phyloP scores from a whole-genome alignment of 441 rosid genomes.

The Caryocar brasiliense region DNA sequence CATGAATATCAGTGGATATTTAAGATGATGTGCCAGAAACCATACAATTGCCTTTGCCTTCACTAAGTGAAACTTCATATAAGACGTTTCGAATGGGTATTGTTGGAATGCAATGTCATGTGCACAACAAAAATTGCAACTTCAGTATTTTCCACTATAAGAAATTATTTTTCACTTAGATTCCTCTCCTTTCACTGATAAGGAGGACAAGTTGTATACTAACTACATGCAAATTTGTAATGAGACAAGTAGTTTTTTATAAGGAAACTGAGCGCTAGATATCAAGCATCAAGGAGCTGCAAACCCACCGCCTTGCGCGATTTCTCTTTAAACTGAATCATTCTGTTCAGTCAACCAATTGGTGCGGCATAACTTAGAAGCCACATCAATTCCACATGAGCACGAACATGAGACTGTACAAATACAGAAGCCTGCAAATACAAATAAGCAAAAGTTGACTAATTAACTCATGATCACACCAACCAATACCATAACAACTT shows the following conservation, averaged over 20 bases:
- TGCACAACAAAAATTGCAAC: too few relatives aligned
- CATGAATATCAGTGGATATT: too few relatives aligned
- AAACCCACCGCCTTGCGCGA: conserved; percentile 67
- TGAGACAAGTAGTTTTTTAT: too few relatives aligned
- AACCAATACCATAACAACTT: background rate
- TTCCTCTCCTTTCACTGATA: background rate
- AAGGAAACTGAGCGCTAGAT: background rate
- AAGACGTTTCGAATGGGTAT: too few relatives aligned
- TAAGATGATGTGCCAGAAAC: too few relatives aligned
- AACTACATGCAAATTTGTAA: too few relatives aligned
- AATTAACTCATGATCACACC: background rate
- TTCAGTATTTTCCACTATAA: too few relatives aligned
- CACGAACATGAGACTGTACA: conserved; percentile 78
- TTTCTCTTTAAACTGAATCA: conserved; percentile 96
- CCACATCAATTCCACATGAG: conserved; percentile 82
- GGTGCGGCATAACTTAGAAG: conserved; percentile 70
- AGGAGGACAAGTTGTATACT: background rate
- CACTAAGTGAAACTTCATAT: too few relatives aligned
- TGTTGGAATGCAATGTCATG: too few relatives aligned
- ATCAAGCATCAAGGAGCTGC: conserved; percentile 16
- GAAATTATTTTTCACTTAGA: background rate
- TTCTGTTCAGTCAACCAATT: conserved; percentile 76
- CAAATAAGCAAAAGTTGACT: conserved; percentile 7
- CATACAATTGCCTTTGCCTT: too few relatives aligned
- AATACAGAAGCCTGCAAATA: conserved; percentile 75